Evolutionary conservation across 2,329 filamentous ascomycete genomes (phyloP), one percentile per base, ranked within the genome.

Genomic region (Scedosporium boydii): DNA sequence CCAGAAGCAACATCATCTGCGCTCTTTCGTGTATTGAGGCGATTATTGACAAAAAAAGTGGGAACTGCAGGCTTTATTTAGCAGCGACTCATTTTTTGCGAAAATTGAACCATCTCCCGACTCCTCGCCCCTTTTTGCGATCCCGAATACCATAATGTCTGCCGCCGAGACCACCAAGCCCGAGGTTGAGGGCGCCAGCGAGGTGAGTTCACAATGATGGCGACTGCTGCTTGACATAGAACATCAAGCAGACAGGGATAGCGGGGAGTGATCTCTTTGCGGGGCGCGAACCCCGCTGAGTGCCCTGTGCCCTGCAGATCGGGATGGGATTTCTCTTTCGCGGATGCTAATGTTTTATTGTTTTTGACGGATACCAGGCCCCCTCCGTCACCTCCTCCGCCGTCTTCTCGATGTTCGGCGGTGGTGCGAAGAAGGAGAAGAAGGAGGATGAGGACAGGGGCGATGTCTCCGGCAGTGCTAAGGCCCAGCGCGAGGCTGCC

Each of bases 331-430:
- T 58, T 65, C 63, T 62, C 64, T 60, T 69, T 69, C 68, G 64
- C 67, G 62, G 70, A 69, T 66, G 67, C 58, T 60, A 41, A 57
- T 59, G 10, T 58, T 67, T 65, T 64, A 66, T 38, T 2, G 1
- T 38, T 38, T 38, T 38, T 66, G 63, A 67, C 70, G 69, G 23
- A 55, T 29, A 23, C 23, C 10, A 55, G 26, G 55, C 55, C 23
- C 55, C 55, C 71, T 75, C 80, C 63, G 78, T 83, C 62, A 84
- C 80, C 66, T 80, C 81, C 18, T 85, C 85, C 7, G 82, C 84
- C 69, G 90, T 98, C 67, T 98, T 98, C 82, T 93, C 91, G 77
- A 98, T 99, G 95, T 99, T 99, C 74, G 95, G 95, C 70, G 95
- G 95, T 67, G 95, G 95, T 66, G 90, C 90, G 65, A 96, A 96